Evolutionary conservation across 768 basidiomycete genomes (phyloP), one percentile per base, ranked within the genome.

Genomic region (Tylopilus felleus): DNA sequence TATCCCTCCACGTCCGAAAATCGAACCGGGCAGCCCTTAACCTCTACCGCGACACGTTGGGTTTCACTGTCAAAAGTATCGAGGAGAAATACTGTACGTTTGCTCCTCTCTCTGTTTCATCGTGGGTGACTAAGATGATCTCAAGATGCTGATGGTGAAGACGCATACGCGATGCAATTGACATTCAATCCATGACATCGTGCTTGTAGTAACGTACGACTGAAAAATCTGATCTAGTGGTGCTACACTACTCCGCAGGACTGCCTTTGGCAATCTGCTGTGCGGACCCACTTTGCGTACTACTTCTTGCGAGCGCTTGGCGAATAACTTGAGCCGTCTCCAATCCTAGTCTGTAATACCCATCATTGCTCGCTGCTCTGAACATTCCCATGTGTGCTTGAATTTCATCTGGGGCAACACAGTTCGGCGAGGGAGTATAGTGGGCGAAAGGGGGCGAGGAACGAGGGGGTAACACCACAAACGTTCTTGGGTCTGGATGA

Each of bases 321-420:
- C 83, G 76, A 53, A 92, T 80, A 23, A 83, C 60, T 47, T 80
- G 76, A 17, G 83, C 85, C 1, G 82, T 80, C 42, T 79, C 73
- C 35, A 95, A 73, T 1, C 93, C 94, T 8, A 97, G 75, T 60
- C 84, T 83, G 64, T 95, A 95, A 71, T 93, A 97, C 19, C 93
- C 93, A 60, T 95, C 93, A 63, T 97, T 96, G 22, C 82, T 84
- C 58, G 75, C 79, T 6, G 82, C 79, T 53, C 80, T 78, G 71
- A 97, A 98, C 88, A 98, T 96, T 31, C 85, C 85, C 33, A 83
- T 90, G 65, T 98, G 94, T 7, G 91, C 93, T 54, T 86, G 77
- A 9, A 95, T 71, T 69, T 96, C 93, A 63, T 93, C 88, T 22
- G 76, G 55, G 0, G 86, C 88, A 23, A 86, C 66, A 4, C 74